Evolutionary conservation across 2,329 filamentous ascomycete genomes (phyloP).

Genomic region (Tolypocladium inflatum): DNA sequence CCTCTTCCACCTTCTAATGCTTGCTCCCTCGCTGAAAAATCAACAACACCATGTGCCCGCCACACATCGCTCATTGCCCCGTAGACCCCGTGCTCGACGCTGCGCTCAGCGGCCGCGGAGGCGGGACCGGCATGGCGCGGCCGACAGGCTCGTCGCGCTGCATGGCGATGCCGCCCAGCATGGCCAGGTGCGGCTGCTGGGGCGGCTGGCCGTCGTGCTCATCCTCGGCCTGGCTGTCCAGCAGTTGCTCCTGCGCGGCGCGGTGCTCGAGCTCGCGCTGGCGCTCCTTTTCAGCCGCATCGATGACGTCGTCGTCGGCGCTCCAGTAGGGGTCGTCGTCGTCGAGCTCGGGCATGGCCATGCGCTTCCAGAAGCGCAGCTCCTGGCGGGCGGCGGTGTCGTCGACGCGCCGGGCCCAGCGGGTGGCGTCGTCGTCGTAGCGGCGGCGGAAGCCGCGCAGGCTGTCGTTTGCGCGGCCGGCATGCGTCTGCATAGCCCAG

Average conservation of each 20-base stretch:
- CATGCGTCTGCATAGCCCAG: constrained; percentile 56
- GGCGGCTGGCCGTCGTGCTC: constrained; percentile 22
- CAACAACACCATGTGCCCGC: background rate
- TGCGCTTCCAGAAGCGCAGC: constrained; percentile 55
- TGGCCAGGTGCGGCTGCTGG: constrained; percentile 9
- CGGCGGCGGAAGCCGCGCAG: constrained; percentile 46
- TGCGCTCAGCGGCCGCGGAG: constrained; percentile 26
- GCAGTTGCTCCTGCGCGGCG: constrained; percentile 28
- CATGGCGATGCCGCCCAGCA: constrained; percentile 29
- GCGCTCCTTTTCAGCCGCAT: constrained; percentile 49
- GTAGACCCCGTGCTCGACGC: constrained; percentile 34
- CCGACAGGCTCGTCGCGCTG: constrained; percentile 23
- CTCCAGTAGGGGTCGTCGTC: constrained; percentile 55
- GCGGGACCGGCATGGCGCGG: constrained; percentile 17
- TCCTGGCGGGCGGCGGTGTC: constrained; percentile 46
- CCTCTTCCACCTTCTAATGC: background rate
- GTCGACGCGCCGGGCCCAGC: constrained; percentile 44
- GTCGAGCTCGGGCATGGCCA: constrained; percentile 51
- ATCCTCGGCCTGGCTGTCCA: constrained; percentile 20
- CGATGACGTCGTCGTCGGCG: constrained; percentile 55
- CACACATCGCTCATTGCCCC: constrained; percentile 16
- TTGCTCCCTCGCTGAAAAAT: background rate
- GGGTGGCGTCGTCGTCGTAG: constrained; percentile 45
- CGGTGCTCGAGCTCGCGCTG: constrained; percentile 39
- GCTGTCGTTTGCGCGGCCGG: constrained; percentile 45